A percentile compares a stretch with the other conserved stretches of the same genome.
Evolutionary conservation across 2,329 filamentous ascomycete genomes (phyloP).

Genomic region (Tolypocladium ovalisporum): DNA sequence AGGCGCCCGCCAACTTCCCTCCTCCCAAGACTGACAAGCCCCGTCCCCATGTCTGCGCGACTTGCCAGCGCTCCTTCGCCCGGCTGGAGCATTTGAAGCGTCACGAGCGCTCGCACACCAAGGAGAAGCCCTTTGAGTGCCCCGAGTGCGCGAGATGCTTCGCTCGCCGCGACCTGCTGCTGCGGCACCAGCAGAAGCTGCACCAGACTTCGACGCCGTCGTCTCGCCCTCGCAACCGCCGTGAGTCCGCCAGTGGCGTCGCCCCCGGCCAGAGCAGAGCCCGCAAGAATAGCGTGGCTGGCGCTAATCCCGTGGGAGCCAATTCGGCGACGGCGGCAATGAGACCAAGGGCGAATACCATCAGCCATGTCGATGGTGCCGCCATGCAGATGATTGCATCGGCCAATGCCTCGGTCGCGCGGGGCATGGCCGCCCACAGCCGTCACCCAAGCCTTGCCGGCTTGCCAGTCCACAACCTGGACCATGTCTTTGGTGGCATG

Average conservation of each 20-base stretch:
- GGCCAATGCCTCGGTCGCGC: slow-evolving; percentile 41
- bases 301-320: slow-evolving; percentile 32
- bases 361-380: slow-evolving; percentile 78
- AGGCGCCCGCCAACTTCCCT: slow-evolving; percentile 43
- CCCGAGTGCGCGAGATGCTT: slow-evolving; percentile 92
- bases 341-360: slow-evolving; percentile 88
- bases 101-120: slow-evolving; percentile 95
- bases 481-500: slow-evolving; percentile 64
- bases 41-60: slow-evolving; percentile 84
- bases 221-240: slow-evolving; percentile 73
- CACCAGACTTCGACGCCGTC: slow-evolving; percentile 88
- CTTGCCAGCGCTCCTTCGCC: slow-evolving; percentile 86
- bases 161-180: slow-evolving; percentile 78
- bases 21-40: slow-evolving; percentile 96
- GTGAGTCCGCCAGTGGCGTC: slow-evolving; percentile 76
- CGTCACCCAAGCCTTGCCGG: slow-evolving; percentile 68
- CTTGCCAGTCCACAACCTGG: slow-evolving; percentile 45
- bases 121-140: slow-evolving; percentile 98
- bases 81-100: slow-evolving; percentile 93
- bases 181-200: slow-evolving; percentile 96
- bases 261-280: slow-evolving; percentile 59
- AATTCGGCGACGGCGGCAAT: slow-evolving; percentile 45
- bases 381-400: slow-evolving; percentile 63
- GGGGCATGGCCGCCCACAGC: slow-evolving; percentile 45
- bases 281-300: slow-evolving; percentile 84